Percentiles rank a stretch among this genome's conserved stretches.
phyloP scores from a whole-genome alignment of 2,329 filamentous ascomycete species.

The Cladosporium oxysporum region DNA sequence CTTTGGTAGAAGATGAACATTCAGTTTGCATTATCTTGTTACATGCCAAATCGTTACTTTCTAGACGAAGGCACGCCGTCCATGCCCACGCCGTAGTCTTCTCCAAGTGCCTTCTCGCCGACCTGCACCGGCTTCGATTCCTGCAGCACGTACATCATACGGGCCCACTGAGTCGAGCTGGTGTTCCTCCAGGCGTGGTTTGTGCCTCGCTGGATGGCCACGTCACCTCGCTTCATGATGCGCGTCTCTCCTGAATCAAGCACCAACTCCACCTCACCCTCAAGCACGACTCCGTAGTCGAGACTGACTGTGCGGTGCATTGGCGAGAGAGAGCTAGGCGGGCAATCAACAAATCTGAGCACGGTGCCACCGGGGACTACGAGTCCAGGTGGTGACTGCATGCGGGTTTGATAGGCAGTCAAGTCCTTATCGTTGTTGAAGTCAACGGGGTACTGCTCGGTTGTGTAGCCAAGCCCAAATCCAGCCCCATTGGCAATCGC shows the following conservation, averaged over 20 bases:
- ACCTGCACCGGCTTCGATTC: slow-evolving; percentile 34
- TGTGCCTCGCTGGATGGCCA: slow-evolving; percentile 37
- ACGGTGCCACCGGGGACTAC: slow-evolving; percentile 51
- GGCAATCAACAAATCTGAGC: slow-evolving; percentile 37
- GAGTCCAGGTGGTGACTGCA: slow-evolving; percentile 50
- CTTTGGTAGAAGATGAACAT: not conserved
- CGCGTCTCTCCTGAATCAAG: slow-evolving; percentile 37
- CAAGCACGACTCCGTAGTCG: slow-evolving; percentile 38
- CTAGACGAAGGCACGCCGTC: slow-evolving; percentile 29
- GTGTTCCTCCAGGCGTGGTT: slow-evolving; percentile 40
- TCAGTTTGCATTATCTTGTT: not conserved
- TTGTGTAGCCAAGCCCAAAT: slow-evolving; percentile 54
- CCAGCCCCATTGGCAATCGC: slow-evolving; percentile 37
- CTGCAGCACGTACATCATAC: slow-evolving; percentile 40
- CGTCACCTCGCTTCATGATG: slow-evolving; percentile 34
- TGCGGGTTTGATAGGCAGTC: slow-evolving; percentile 45
- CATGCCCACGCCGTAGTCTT: slow-evolving; percentile 35
- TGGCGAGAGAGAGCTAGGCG: not conserved
- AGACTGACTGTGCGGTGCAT: slow-evolving; percentile 33
- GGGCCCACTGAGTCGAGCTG: slow-evolving; percentile 34
- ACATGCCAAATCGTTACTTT: not conserved
- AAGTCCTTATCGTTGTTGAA: slow-evolving; percentile 51
- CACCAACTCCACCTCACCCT: slow-evolving; percentile 36
- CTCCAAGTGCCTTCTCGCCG: slow-evolving; percentile 33
- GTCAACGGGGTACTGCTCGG: slow-evolving; percentile 49